Evolutionary conservation across 768 basidiomycete species (phyloP).

Genomic region (Leucocoprinus sp.): DNA sequence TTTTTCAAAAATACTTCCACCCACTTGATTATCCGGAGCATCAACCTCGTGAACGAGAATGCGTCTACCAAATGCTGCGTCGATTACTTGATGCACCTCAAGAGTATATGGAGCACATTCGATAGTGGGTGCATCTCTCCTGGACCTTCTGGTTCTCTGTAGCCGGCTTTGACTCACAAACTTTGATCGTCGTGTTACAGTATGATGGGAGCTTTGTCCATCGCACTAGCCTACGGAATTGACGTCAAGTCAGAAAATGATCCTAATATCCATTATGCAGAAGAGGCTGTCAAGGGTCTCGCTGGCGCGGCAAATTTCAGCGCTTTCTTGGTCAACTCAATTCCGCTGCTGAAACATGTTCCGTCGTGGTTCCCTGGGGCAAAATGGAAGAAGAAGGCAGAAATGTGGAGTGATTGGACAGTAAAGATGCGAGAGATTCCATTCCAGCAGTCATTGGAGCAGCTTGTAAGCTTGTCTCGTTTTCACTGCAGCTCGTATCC

Average conservation of each 20-base stretch:
- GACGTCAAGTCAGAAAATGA: constrained; percentile 24
- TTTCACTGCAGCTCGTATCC: no score
- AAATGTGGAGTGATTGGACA: constrained; percentile 20
- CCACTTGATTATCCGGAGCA: constrained; percentile 30
- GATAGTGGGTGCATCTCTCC: constrained; percentile 25
- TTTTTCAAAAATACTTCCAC: constrained; percentile 44
- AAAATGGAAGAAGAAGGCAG: constrained; percentile 28
- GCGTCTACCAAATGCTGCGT: constrained; percentile 34
- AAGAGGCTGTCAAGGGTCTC: constrained; percentile 21
- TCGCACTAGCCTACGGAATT: constrained; percentile 27
- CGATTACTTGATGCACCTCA: constrained; percentile 31
- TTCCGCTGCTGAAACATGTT: constrained; percentile 26
- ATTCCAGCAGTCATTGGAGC: constrained; percentile 16
- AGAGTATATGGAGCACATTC: constrained; percentile 35
- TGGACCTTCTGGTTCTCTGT: neutral
- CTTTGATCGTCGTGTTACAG: constrained; percentile 19
- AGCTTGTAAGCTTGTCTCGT: constrained; percentile 16
- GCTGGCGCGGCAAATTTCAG: constrained; percentile 24
- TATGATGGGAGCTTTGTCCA: constrained; percentile 25
- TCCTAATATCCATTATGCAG: constrained; percentile 24
- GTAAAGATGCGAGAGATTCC: constrained; percentile 20
- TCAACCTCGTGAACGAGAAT: constrained; percentile 36
- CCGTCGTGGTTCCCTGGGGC: constrained; percentile 32
- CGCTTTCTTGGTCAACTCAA: constrained; percentile 27
- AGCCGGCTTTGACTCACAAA: constrained; percentile 8